Evolutionary conservation across 2,329 filamentous ascomycete genomes (phyloP), one percentile per base, ranked within the genome.

Genomic region (Lithohypha guttulata): DNA sequence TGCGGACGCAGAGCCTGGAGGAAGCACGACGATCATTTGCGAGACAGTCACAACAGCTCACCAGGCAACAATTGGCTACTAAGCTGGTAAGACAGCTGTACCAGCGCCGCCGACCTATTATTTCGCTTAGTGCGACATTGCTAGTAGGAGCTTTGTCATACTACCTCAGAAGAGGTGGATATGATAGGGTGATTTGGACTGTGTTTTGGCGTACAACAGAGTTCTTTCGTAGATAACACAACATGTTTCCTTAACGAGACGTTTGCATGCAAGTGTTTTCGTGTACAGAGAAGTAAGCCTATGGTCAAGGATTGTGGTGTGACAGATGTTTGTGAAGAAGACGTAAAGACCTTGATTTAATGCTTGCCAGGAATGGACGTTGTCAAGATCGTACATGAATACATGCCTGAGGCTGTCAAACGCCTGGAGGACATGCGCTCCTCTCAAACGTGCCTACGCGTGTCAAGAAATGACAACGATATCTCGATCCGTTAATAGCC

Each of bases 11-110:
- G 55, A 73, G 70, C 0, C 59, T 84, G 22, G 61, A 70, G 20
- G 73, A 89, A 27, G 89, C 84, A 2, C 66, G 77, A 45, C 57
- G 54, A 3, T 72, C 79, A 44, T 89, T 95, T 51, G 62, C 74
- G 26, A 69, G 69, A 47, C 89, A 96, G 57, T 75, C 77, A 3
- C 67, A 65, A 40, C 79, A 93, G 52, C 63, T 96, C n/a, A 63
- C 67, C 40, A 73, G 78, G 59, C 68, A 73, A 35, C 79, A 93
- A 54, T 60, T 62, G 23, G 62, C 68, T 21, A 61, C 75, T 44
- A 67, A 68, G 48, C 56, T 70, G 8, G 48, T 70, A 19, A 63
- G 63, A 32, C 58, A 68, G 18, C 50, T 81, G 17, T 78, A 75
- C 73, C 66, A 64, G 47, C 81, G 91, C 59, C 71, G 81, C 36